phyloP scores from a whole-genome alignment of 768 basidiomycete species.

The Mycena pura region DNA sequence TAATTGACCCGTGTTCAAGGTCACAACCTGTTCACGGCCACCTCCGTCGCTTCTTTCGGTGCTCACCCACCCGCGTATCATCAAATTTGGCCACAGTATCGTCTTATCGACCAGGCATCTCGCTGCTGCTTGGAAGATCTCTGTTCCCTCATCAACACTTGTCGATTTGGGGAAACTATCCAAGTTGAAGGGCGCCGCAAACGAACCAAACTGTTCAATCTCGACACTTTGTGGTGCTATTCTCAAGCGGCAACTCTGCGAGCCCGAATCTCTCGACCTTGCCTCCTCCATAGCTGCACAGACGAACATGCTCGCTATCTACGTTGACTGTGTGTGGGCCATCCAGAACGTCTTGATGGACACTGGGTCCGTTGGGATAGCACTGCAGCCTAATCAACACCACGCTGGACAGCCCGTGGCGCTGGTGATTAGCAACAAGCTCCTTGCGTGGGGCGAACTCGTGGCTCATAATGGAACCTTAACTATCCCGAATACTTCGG shows the following conservation, averaged over 20 bases:
- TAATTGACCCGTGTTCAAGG: neutral
- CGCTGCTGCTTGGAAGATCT: neutral
- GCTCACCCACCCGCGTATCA: conserved; percentile 9
- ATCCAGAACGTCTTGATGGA: neutral
- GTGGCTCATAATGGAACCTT: conserved; percentile 6
- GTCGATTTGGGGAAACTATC: conserved; percentile 14
- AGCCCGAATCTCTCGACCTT: neutral
- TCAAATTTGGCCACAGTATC: conserved; percentile 19
- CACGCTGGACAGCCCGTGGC: conserved; percentile 16
- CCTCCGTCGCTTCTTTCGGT: conserved; percentile 1
- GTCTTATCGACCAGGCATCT: neutral
- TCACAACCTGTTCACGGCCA: neutral
- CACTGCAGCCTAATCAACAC: conserved; percentile 3
- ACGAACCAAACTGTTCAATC: neutral
- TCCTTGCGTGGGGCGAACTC: conserved; percentile 13
- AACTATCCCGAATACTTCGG: neutral
- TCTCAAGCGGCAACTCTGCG: neutral
- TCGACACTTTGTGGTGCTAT: conserved; percentile 7
- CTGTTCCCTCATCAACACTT: neutral
- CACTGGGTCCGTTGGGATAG: conserved; percentile 6
- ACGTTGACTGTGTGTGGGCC: conserved; percentile 20
- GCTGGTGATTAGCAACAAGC: conserved; percentile 4
- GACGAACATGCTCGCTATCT: neutral
- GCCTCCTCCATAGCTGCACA: neutral
- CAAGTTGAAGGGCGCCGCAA: conserved; percentile 9